Base-by-base conservation (phyloP, 352 stramenopile species). In the Phytophthora lateralis region DNA sequence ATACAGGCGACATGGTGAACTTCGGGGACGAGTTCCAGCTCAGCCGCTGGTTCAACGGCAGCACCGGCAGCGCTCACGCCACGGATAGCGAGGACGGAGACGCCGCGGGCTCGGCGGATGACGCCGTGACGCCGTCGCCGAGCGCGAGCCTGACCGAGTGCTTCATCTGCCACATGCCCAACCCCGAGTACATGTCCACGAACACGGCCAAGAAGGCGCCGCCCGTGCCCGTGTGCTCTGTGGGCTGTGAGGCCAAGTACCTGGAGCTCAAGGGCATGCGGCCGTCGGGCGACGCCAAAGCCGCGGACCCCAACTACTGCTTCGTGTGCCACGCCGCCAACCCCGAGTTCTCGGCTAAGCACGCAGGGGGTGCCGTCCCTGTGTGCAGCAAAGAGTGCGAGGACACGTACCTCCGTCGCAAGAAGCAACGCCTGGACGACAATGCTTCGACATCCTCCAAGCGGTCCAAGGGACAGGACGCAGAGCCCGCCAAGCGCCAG, bases 41-140 rank as follows among this genome's bases (percentile, higher is more conserved):
- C 32, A 90, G 82, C 67, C 81, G 86, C 76, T 93, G 85, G 85
- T 93, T 90, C 63, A 93, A 93, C 55, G 60, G 37, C 51, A 73
- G 69, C 43, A n/a, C 24, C 12, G 48, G 43, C 47, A 77, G 58
- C 46, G 62, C 59, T 49, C 76, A 68, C 59, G 64, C 56, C 42
- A 85, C 62, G 2, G 66, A 73, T 41, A 89, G 67, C 10, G 72
- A 80, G 17, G 69, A 76, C 27, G 71, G 76, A 17, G 78, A 87
- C 37, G 59, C 54, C 17, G 55, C 50, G 6, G 61, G 60, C 5
- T 66, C 29, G 10, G 39, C 42, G 26, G 61, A 71, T 8, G 61
- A 75, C 30, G 45, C 45, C 12, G 73, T 62, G 34, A 50, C 55
- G 20, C 39, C 50, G 20, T 60, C 68, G 21, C 39, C 56, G 20